Percentiles rank a stretch among this genome's conserved stretches.
Conservation (phyloP, 495 filamentous ascomycete species). For the Penicillium dipodomyicola region DNA sequence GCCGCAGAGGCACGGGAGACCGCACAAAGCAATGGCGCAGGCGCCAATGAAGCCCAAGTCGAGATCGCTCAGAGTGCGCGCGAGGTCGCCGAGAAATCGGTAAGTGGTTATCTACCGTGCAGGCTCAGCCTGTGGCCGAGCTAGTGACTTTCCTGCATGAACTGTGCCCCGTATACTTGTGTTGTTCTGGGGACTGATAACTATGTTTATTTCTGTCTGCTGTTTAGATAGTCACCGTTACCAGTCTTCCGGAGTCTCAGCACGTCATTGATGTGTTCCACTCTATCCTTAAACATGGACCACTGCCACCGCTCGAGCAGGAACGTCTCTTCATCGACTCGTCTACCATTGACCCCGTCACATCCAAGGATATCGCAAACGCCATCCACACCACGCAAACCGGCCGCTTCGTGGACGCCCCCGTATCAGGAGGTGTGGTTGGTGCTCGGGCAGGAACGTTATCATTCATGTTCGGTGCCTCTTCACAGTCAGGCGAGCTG, state of each 20-base stretch:
- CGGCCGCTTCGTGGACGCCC: conserved; percentile 72
- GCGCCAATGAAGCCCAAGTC: conserved; percentile 46
- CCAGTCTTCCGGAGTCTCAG: conserved; percentile 74
- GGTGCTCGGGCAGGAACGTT: conserved; percentile 71
- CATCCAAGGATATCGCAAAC: conserved; percentile 66
- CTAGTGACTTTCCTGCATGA: neutral
- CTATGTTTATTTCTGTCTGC: conserved; percentile 12
- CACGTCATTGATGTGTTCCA: conserved; percentile 75
- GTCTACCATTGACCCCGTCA: conserved; percentile 82
- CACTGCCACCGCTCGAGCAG: conserved; percentile 41
- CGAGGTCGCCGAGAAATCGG: conserved; percentile 69
- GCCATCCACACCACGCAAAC: conserved; percentile 54
- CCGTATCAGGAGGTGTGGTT: conserved; percentile 85
- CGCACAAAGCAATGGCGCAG: conserved; percentile 24
- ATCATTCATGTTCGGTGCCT: conserved; percentile 83
- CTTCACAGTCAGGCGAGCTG: conserved; percentile 44
- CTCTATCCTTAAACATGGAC: conserved; percentile 53
- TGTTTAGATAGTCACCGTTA: conserved; percentile 70
- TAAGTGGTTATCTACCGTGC: conserved; percentile 46
- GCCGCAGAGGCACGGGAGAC: conserved; percentile 55
- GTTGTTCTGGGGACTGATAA: conserved; percentile 6
- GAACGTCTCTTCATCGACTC: conserved; percentile 74
- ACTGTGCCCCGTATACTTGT: neutral
- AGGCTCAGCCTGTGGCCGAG: neutral
- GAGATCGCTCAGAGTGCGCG: conserved; percentile 55